phyloP scores from a whole-genome alignment of 306 rosid species.

The Quercus rubra region DNA sequence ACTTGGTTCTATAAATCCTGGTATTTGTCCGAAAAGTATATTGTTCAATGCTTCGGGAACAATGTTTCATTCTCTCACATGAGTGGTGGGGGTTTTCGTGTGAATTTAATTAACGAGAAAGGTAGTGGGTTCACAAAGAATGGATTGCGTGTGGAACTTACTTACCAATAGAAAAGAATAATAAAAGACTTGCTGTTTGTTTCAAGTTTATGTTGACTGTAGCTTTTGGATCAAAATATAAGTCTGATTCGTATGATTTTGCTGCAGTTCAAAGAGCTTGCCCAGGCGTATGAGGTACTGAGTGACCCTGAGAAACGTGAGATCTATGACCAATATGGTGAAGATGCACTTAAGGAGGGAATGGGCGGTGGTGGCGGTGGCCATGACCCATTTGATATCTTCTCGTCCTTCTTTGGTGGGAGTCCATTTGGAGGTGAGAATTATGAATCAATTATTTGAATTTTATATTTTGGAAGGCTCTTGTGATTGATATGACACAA shows the following conservation, averaged over 20 bases:
- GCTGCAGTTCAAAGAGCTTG: slow-evolving; percentile 75
- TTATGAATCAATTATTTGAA: neutral
- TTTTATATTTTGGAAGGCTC: neutral
- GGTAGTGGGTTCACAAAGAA: too few species aligned
- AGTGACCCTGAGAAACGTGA: slow-evolving; percentile 91
- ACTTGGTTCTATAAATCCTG: neutral
- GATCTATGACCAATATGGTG: slow-evolving; percentile 83
- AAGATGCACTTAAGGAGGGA: slow-evolving; percentile 91
- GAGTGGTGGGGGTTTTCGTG: too few species aligned
- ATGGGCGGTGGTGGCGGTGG: slow-evolving; percentile 64
- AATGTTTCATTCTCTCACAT: too few species aligned
- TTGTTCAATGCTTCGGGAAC: too few species aligned
- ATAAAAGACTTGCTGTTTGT: too few species aligned
- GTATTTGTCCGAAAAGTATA: neutral
- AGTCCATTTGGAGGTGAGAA: slow-evolving; percentile 48
- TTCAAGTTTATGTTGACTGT: neutral
- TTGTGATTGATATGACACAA: neutral
- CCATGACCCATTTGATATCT: slow-evolving; percentile 82
- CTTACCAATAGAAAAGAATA: too few species aligned
- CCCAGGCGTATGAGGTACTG: slow-evolving; percentile 82
- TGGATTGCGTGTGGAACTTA: too few species aligned
- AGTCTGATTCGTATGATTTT: neutral
- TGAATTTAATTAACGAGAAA: too few species aligned
- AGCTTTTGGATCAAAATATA: neutral
- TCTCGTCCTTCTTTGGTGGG: slow-evolving; percentile 71